Conservation (phyloP, 768 basidiomycete genomes). For the Mycena vulgaris region DNA sequence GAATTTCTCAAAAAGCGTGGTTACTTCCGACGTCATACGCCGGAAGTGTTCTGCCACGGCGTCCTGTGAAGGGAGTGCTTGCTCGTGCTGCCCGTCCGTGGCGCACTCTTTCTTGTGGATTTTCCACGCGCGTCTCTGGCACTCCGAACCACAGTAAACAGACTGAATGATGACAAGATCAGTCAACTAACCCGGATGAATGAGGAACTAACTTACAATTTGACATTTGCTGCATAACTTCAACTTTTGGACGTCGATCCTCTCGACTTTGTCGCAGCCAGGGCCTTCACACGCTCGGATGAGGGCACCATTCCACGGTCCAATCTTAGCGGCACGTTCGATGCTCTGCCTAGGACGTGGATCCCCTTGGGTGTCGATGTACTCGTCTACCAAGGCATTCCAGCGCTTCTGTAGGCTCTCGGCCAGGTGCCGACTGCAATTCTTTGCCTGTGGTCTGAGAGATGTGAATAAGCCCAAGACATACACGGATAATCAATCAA, state of each 20-base stretch:
- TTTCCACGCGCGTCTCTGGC: constrained; percentile 22
- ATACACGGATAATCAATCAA: not conserved
- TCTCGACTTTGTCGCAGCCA: constrained; percentile 10
- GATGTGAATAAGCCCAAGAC: no score
- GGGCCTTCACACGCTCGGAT: constrained; percentile 23
- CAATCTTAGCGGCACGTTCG: constrained; percentile 24
- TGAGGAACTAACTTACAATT: constrained; percentile 1
- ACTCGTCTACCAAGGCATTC: constrained; percentile 20
- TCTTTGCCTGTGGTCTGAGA: constrained; percentile 12
- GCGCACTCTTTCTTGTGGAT: constrained; percentile 12
- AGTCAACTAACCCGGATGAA: not conserved
- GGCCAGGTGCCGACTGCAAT: not conserved
- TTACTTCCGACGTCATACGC: not conserved
- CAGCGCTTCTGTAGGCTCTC: constrained; percentile 4
- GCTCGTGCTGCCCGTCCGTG: constrained; percentile 9
- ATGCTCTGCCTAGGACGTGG: constrained; percentile 9
- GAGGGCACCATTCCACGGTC: constrained; percentile 21
- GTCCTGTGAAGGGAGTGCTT: constrained; percentile 14
- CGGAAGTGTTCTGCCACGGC: not conserved
- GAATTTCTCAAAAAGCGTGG: not conserved
- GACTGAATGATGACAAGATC: not conserved
- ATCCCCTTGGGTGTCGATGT: constrained; percentile 13
- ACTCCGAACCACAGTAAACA: constrained; percentile 5
- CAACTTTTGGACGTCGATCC: not conserved
- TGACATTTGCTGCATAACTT: constrained; percentile 19